A percentile compares a stretch with the other conserved stretches of the same genome.
phyloP scores from a whole-genome alignment of 2,329 filamentous ascomycete genomes.

The Aureobasidium lini region DNA sequence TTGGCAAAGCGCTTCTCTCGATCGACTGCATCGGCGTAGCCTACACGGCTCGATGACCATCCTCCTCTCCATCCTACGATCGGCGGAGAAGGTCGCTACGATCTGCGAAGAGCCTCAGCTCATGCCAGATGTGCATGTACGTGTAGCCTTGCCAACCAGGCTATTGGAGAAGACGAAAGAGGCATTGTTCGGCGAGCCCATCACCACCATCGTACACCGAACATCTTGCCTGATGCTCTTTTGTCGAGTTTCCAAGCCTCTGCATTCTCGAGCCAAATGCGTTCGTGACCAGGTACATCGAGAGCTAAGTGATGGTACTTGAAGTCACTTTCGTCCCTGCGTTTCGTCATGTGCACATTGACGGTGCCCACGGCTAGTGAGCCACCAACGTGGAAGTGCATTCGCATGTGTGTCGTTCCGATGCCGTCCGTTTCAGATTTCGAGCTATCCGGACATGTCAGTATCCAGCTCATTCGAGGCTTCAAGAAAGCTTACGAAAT shows the following conservation, averaged over 20 bases:
- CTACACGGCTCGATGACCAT: background rate
- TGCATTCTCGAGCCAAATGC: constrained; percentile 59
- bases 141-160: constrained; percentile 6
- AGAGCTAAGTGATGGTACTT: constrained; percentile 74
- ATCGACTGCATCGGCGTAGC: background rate
- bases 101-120: background rate
- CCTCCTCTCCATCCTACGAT: background rate
- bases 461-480: background rate
- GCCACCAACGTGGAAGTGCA: constrained; percentile 84
- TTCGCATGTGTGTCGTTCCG: constrained; percentile 71
- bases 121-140: background rate
- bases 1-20: background rate
- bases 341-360: constrained; percentile 68
- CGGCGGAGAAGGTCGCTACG: background rate
- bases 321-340: constrained; percentile 56
- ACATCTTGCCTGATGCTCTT: constrained; percentile 40
- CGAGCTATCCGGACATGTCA: constrained; percentile 41
- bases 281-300: constrained; percentile 62
- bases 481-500: constrained; percentile 35
- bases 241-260: constrained; percentile 41
- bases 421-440: constrained; percentile 61
- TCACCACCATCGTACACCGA: constrained; percentile 53
- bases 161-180: background rate
- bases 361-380: constrained; percentile 66
- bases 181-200: background rate